phyloP scores from a whole-genome alignment of 2,329 filamentous ascomycete species.

The Xylariaceae sp. region DNA sequence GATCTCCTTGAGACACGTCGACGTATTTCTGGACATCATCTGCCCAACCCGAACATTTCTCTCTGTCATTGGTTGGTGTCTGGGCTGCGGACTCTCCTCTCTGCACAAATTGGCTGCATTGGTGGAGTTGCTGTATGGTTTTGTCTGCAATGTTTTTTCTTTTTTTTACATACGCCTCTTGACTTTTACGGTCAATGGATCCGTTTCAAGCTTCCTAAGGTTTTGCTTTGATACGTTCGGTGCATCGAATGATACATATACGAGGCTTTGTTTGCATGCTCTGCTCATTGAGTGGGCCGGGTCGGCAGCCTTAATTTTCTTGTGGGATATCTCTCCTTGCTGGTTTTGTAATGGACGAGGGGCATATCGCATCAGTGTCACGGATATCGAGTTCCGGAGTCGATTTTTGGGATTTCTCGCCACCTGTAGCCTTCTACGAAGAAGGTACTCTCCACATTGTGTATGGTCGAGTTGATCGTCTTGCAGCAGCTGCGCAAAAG shows the following conservation, averaged over 20 bases:
- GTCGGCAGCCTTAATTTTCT: constrained; percentile 2
- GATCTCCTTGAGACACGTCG: too few relatives aligned
- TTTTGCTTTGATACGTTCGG: neutral
- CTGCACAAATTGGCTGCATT: too few relatives aligned
- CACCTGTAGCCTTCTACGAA: neutral
- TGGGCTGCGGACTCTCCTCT: too few relatives aligned
- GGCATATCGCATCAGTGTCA: constrained; percentile 15
- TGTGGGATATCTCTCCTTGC: neutral
- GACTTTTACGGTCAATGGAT: too few relatives aligned
- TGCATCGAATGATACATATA: constrained; percentile 11
- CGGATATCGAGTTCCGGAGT: constrained; percentile 4
- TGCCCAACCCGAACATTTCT: too few relatives aligned
- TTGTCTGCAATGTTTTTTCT: neutral
- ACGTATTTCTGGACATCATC: too few relatives aligned
- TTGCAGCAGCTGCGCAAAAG: constrained; percentile 2
- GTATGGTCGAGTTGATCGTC: neutral
- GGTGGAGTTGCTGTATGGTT: too few relatives aligned
- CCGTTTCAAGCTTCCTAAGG: too few relatives aligned
- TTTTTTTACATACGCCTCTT: constrained; percentile 3
- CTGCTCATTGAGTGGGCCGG: constrained; percentile 15
- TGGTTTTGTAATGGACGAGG: constrained; percentile 7
- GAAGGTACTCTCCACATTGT: neutral
- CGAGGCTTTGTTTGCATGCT: constrained; percentile 9
- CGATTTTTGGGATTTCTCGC: constrained; percentile 5
- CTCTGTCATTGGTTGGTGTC: too few relatives aligned